Base-by-base conservation (phyloP, 2,329 filamentous ascomycete species). In the Phoma herbarum region DNA sequence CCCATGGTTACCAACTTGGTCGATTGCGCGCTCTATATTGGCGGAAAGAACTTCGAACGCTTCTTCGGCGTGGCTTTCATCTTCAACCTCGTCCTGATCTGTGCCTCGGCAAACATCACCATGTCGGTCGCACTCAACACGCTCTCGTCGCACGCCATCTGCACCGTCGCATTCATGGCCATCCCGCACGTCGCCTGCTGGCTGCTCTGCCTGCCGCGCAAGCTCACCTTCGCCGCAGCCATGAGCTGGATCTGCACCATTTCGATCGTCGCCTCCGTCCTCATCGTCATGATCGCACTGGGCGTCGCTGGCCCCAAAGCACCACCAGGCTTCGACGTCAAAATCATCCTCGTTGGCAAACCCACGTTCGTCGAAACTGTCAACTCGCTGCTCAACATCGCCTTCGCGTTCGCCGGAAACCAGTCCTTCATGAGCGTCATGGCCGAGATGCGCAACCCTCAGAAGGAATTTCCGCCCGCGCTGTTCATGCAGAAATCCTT, bases 361-460 rank as follows among this genome's bases (percentile, higher is more conserved):
- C 69, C 70, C 9, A 71, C 59, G 1, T 72, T 73, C 29, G 63
- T 71, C 12, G 62, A 71, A 49, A 55, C 69, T 3, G 65, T 73
- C 22, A 71, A 72, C 46, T 62, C 70, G 9, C 62, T 71, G 3
- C 59, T 75, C 12, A 90, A 90, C 77, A 90, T 92, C 54, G 83
- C 90, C 56, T 89, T 91, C 61, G 88, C 89, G 41, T 92, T 89
- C 78, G 78, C 77, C 42, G 86, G 86, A 29, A 86, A 89, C 70
- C 85, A 87, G 22, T 86, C 85, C 63, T 90, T 90, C 77, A 90
- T 90, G 75, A 83, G 80, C 59, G 84, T 90, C 71, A 88, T 89
- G 71, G 82, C 83, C 37, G 88, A 90, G 73, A 82, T 90, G 75
- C 82, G 84, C 68, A 79, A 85, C 49, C 86, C 88, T 0, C 58